These are phyloP conservation scores for Penicillium dipodomyicola DNA, from an alignment of 495 filamentous ascomycete genomes.

Conservation along the genomic window DNA sequence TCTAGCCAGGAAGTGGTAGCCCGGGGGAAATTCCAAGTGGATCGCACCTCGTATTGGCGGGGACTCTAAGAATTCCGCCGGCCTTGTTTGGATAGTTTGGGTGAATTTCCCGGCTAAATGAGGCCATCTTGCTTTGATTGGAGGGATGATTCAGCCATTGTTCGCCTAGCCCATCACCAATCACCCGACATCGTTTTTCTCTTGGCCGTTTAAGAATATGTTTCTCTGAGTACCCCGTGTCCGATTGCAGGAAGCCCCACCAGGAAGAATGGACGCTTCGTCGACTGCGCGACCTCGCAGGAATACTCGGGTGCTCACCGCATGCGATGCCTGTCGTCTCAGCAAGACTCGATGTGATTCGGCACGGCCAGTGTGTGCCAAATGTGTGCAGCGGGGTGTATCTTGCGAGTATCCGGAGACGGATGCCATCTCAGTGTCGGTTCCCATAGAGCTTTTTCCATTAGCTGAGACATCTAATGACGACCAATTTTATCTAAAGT, in stretches of 20 bases:
- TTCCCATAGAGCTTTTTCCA: conserved; percentile 16
- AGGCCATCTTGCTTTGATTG: conserved; percentile 17
- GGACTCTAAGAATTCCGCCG: conserved; percentile 21
- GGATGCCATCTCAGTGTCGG: conserved; percentile 31
- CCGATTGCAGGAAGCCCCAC: conserved; percentile 11
- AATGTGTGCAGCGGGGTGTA: conserved; percentile 31
- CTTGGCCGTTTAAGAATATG: neutral
- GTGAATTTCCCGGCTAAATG: conserved; percentile 8
- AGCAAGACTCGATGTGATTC: conserved; percentile 35
- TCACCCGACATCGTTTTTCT: conserved; percentile 4
- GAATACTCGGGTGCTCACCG: conserved; percentile 32
- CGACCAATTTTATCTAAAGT: conserved; percentile 16
- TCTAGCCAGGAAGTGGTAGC: conserved; percentile 42
- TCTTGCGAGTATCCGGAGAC: conserved; percentile 32
- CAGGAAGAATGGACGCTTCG: conserved; percentile 11
- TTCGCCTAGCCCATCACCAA: conserved; percentile 11
- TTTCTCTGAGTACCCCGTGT: conserved; percentile 5
- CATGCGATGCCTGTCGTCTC: conserved; percentile 32
- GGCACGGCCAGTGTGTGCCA: conserved; percentile 29
- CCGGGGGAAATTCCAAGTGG: conserved; percentile 42
- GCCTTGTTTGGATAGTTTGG: neutral
- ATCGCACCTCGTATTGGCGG: conserved; percentile 33
- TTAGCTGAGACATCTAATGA: conserved; percentile 17
- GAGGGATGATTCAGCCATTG: conserved; percentile 16
- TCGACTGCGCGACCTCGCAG: conserved; percentile 23